Evolutionary conservation across 2,329 filamentous ascomycete genomes (phyloP), one percentile per base, ranked within the genome.

Genomic region (Cadophora luteo-olivacea): DNA sequence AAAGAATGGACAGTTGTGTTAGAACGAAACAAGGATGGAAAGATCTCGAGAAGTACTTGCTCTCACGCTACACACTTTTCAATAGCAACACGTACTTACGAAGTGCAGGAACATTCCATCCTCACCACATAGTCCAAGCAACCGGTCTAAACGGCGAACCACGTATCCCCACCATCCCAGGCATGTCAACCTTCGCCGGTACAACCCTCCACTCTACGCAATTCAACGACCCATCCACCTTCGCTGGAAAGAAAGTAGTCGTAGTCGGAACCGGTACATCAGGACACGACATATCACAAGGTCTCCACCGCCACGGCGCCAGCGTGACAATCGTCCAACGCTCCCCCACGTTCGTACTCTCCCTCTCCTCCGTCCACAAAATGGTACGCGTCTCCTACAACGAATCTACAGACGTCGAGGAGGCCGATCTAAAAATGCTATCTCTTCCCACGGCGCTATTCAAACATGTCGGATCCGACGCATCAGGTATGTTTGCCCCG

Each of bases 321-420:
- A 80, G 86, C 1, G 85, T 92, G 1, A 92, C 90, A 0, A 89
- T 93, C 77, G 84, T 92, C 0, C 91, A 93, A 77, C 84, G 91
- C n/a, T 48, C 49, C 14, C 48, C 54, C 48, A 65, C 66, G 1
- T 66, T 55, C 25, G 52, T 65, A 3, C 49, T 54, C 19, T 19
- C 32, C 38, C 61, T 64, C 48, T 16, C 33, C 32, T 41, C 33
- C 9, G n/a, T 41, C 8, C 49, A 64, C n/a, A 29, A 29, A 45
- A 64, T 64, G 29, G 24, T 64, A 6, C 7, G 12, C 14, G 2
- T 2, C 3, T 8, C 36, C n/a, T 65, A 57, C 52, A 65, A 58
- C 52, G 54, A 65, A 7, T 36, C n/a, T 5, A 24, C 36, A 0
- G 29, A 22, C n/a, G 36, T 32, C 32, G 65, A 92, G 32, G 90